Conservation (phyloP, 176 grass and related monocot species). For the Hordeum vulgare region MorexV3_pseudomolecules_assembly NC_058521.1:305630156-305630655, state of each 20-base stretch:
- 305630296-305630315: not conserved
- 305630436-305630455: not conserved
- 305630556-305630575: constrained; percentile 77
- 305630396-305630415: too few species aligned
- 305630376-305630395: too few species aligned
- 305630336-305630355: too few species aligned
- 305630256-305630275: not conserved
- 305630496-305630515: constrained; percentile 93
- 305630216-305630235: constrained; percentile 94
- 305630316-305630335: not conserved
- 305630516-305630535: constrained; percentile 85
- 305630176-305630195: constrained; percentile 90
- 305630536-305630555: constrained; percentile 78
- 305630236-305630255: constrained; percentile 96
- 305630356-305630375: too few species aligned
- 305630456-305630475: not conserved
- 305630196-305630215: constrained; percentile 85
- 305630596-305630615: not conserved
- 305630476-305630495: not conserved
- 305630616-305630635: not conserved
- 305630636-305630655: not conserved
- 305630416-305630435: too few species aligned
- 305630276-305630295: not conserved
- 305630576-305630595: constrained; percentile 67
- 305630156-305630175: constrained; percentile 37